Evolutionary conservation across 108 stramenopile genomes (phyloP).

Genomic region (Epipyxis sp.): DNA sequence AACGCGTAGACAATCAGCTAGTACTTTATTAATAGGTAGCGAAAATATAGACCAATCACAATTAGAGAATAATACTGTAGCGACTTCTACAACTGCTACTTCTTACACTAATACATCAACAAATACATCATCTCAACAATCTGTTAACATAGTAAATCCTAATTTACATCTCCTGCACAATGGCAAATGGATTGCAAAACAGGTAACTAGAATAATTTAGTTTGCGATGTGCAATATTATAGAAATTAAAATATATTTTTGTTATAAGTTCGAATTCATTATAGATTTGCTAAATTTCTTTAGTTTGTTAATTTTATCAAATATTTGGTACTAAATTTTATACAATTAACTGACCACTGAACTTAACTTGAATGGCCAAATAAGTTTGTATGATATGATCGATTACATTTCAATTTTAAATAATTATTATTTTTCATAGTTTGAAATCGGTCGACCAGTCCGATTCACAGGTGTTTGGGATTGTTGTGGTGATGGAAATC

Average conservation of each 20-base stretch:
- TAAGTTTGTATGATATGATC: too few relatives aligned
- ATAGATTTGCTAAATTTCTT: too few relatives aligned
- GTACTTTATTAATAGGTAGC: not conserved
- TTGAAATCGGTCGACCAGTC: not conserved
- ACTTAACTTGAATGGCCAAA: too few relatives aligned
- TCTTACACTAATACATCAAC: not conserved
- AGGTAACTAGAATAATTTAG: too few relatives aligned
- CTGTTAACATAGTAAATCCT: conserved; percentile 7
- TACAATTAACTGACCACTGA: too few relatives aligned
- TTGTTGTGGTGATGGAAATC: conserved; percentile 7
- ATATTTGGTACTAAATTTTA: too few relatives aligned
- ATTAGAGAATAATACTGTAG: not conserved
- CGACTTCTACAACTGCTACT: not conserved
- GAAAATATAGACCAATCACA: not conserved
- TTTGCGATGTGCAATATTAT: too few relatives aligned
- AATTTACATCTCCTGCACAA: conserved; percentile 20
- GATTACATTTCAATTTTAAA: too few relatives aligned
- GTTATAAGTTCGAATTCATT: too few relatives aligned
- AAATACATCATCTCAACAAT: not conserved
- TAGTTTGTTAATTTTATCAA: too few relatives aligned
- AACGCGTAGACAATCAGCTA: not conserved
- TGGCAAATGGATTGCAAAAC: conserved; percentile 21
- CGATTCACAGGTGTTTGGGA: conserved; percentile 12
- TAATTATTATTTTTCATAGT: too few relatives aligned
- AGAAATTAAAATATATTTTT: too few relatives aligned